Base-by-base conservation (phyloP, 768 basidiomycete species). In the Russula sp. region DNA sequence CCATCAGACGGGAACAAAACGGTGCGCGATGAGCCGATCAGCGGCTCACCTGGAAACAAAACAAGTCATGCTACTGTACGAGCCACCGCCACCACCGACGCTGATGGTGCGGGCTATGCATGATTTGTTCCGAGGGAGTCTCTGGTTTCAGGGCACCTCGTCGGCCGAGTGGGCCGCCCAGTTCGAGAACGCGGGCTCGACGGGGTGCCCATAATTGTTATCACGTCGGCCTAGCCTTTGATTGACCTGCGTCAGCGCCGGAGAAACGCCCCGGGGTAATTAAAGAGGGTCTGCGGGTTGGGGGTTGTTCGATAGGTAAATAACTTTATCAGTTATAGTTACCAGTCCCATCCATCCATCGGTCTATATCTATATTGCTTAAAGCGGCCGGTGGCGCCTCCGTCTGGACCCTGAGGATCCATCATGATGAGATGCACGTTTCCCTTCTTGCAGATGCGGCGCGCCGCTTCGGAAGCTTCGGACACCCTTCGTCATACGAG, bases 351-450 rank as follows among this genome's bases (percentile, higher is more conserved):
- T 10, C 35, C 42, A n/a, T 44, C 42, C 42, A 8, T 16, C 50
- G 37, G 35, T 20, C 1, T 20, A 34, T 51, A 49, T 20, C 31
- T 52, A 45, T 20, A 40, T 5, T 13, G 4, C 40, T 3, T 2
- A 49, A 50, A 27, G 20, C 13, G 48, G 48, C 13, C 4, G 32
- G 31, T 5, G n/a, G 55, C n/a, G 14, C 20, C n/a, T 47, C 18
- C n/a, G 39, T 60, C 51, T 53, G 40, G 59, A n/a, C 18, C 35
- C 18, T 9, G 0, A 34, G 42, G 16, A 42, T 35, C 16, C 40
- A 57, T 63, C 50, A 58, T 20, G 37, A 57, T 63, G 35, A 58
- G 39, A 50, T 13, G 10, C 44, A 39, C 8, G n/a, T 27, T 31
- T 37, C 13, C 51, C 10, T 47, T 47, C 42, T 60, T 31, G 22